Conservation (phyloP, 768 basidiomycete genomes). For the Calocera cornea region DNA sequence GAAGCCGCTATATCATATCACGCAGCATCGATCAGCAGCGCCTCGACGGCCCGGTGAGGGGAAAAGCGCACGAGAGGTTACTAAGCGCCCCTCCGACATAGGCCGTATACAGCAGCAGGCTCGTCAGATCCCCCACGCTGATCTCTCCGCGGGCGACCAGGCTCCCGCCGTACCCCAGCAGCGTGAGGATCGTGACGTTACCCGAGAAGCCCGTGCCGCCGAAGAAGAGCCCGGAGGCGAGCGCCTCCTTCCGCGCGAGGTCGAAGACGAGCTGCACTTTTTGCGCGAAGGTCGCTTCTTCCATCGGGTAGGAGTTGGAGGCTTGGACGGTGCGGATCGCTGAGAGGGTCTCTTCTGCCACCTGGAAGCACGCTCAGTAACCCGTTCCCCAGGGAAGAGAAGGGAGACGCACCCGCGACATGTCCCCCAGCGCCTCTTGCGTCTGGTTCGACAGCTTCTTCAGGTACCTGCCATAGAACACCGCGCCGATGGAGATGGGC, state of each 20-base stretch:
- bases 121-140: conserved; percentile 83
- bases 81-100: conserved; percentile 73
- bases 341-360: conserved; percentile 80
- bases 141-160: conserved; percentile 80
- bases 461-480: conserved; percentile 90
- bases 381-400: not conserved
- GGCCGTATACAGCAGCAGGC: conserved; percentile 77
- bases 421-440: conserved; percentile 89
- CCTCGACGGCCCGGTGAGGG: not conserved
- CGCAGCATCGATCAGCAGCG: not conserved
- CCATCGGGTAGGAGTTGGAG: conserved; percentile 70
- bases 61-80: conserved; percentile 52
- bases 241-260: conserved; percentile 73
- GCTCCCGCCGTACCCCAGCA: conserved; percentile 88
- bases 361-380: conserved; percentile 27
- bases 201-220: conserved; percentile 84
- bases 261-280: conserved; percentile 45
- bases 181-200: conserved; percentile 74
- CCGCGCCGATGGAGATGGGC: conserved; percentile 73
- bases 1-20: not conserved
- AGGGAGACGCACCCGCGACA: conserved; percentile 53
- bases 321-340: conserved; percentile 83
- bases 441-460: conserved; percentile 82
- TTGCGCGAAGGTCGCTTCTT: conserved; percentile 61
- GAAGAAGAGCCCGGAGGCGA: conserved; percentile 86